Evolutionary conservation across 1,139 yeast genomes (phyloP).

Genomic region (Magnusiomyces sp.): DNA sequence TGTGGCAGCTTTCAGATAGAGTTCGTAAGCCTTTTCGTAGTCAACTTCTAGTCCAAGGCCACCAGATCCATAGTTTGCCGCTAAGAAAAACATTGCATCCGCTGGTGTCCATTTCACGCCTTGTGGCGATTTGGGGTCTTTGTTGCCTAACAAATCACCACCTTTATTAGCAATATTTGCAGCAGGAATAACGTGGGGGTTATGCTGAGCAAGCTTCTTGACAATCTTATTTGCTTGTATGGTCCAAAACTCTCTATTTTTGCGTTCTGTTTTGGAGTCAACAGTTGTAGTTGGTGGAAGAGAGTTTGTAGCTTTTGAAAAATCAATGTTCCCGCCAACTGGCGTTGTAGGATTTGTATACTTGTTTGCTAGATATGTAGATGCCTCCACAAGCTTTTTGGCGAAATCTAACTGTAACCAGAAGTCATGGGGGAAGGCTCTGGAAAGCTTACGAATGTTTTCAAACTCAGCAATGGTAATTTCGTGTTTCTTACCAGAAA

Average conservation of each 20-base stretch:
- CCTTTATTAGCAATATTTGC: too few species aligned
- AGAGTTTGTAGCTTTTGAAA: neutral
- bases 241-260: slow-evolving; percentile 47
- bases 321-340: slow-evolving; percentile 12
- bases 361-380: slow-evolving; percentile 24
- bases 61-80: slow-evolving; percentile 52
- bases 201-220: slow-evolving; percentile 37
- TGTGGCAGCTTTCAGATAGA: slow-evolving; percentile 47
- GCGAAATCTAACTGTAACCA: slow-evolving; percentile 33
- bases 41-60: slow-evolving; percentile 46
- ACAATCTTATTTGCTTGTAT: slow-evolving; percentile 50
- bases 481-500: too few species aligned
- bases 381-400: slow-evolving; percentile 31
- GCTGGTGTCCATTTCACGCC: slow-evolving; percentile 29
- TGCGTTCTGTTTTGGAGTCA: slow-evolving; percentile 38
- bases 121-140: too few species aligned
- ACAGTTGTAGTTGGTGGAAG: slow-evolving; percentile 19
- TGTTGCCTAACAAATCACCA: slow-evolving; percentile 23
- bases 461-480: too few species aligned
- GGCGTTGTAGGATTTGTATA: slow-evolving; percentile 31
- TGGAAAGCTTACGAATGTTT: too few species aligned
- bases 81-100: slow-evolving; percentile 49
- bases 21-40: slow-evolving; percentile 50
- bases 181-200: too few species aligned
- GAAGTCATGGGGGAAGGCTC: slow-evolving; percentile 20